Evolutionary conservation across 1,284 basidiomycete genomes (phyloP).

Genomic region (Pholiota adiposa): DNA sequence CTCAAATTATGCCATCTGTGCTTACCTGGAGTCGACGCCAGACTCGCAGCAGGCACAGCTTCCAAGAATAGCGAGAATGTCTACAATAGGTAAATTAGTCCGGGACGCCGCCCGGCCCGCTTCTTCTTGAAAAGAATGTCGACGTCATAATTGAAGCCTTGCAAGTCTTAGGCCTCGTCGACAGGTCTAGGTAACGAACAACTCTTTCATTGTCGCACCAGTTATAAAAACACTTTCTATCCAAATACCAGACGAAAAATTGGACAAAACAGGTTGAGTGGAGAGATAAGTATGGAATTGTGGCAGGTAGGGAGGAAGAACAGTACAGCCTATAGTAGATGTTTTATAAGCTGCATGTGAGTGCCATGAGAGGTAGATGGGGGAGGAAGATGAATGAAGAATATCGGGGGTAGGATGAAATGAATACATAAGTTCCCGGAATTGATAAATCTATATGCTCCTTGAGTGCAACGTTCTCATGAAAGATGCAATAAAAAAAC

Average conservation of each 20-base stretch:
- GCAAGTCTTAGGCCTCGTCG: neutral
- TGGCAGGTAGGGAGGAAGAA: neutral
- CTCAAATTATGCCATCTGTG: no score
- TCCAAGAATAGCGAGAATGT: neutral
- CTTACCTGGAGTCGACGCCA: neutral
- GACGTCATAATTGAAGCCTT: neutral
- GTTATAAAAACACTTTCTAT: neutral
- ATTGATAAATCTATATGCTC: conserved; percentile 18
- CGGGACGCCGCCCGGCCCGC: neutral
- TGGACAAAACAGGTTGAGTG: neutral
- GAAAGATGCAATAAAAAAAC: conserved; percentile 14
- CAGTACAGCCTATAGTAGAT: conserved; percentile 3
- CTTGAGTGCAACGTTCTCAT: conserved; percentile 8
- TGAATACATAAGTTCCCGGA: conserved; percentile 6
- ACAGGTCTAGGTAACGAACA: neutral
- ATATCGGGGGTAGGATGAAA: conserved; percentile 3
- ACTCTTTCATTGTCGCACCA: neutral
- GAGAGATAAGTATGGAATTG: neutral
- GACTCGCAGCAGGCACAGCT: neutral
- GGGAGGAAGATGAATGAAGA: neutral
- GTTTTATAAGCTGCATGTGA: conserved; percentile 1
- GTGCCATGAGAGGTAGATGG: neutral
- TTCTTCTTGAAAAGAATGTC: neutral
- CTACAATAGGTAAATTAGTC: neutral
- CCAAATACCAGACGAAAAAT: conserved; percentile 4